Base-by-base conservation (phyloP, 371 early-diverging fungal genomes). In the Actinomucor elegans region DNA sequence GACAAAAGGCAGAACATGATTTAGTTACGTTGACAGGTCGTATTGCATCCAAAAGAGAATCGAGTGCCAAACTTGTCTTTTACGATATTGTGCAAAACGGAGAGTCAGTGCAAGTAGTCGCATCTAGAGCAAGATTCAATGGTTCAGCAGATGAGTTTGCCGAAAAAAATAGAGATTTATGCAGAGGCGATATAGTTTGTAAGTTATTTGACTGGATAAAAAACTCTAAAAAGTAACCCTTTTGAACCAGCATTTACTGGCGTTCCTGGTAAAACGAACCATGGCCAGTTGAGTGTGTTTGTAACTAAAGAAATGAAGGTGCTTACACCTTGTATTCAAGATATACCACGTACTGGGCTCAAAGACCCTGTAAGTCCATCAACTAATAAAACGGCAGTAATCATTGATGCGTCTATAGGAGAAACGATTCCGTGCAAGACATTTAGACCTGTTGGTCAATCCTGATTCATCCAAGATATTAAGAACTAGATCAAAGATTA, bases 391-490 rank as follows among this genome's bases (percentile, higher is more conserved):
- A n/a, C n/a, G n/a, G n/a, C n/a, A n/a, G n/a, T n/a, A n/a, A n/a
- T 15, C 57, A 57, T 56, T 14, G 36, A 11, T 23, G 12, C 31
- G n/a, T n/a, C n/a, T n/a, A n/a, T n/a, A n/a, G 41, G 94, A 96
- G 45, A 81, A 86, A 47, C 82, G 94, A 32, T 93, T 91, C 58
- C 82, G 98, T 43, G 84, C 86, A 55, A 77, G 98, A 52, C 85
- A 95, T 63, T 59, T 98, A 33, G 98, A 97, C 79, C 77, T 98
- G 49, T 60, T 98, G 12, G 88, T 94, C 26, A 96, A 97, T 67
- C 73, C 79, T 14, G 81, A 85, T 14, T 77, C 85, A 3, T 61
- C 73, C 9, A 50, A 80, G 1, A 80, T 67, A 4, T 69, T 94
- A 21, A 62, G 68, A 17, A 77, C 74, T 17, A 76, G 93, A 11